Evolutionary conservation across 139 green algal genomes (phyloP), one percentile per base, ranked within the genome.

Genomic region (Chlamydomonas sphaeroides): DNA sequence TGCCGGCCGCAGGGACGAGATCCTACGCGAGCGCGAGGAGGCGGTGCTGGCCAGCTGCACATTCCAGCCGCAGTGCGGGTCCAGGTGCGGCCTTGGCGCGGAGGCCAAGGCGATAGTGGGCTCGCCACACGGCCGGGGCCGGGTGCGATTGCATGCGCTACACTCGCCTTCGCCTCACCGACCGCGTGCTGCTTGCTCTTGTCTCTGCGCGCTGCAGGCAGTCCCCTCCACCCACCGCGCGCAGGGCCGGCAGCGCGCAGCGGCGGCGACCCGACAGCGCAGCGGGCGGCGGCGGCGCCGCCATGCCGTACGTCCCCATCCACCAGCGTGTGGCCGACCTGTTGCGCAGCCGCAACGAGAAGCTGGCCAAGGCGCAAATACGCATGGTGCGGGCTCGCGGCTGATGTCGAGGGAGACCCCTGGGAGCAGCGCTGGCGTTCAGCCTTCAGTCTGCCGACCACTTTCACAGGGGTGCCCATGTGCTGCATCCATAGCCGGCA

Each of bases 291-390:
- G 39, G 38, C 66, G 26, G 66, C 66, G 39, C 32, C 39, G 10
- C 7, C 39, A 10, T 6, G 1, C 7, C 45, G 1, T 75, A 88
- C 38, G 76, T 88, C 53, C 87, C 87, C 10, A 78, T 91, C 33
- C 87, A 91, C 41, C 63, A 85, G 61, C 84, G 87, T 0, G 74
- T 89, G 33, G 83, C 76, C 5, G 80, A 91, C 35, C 75, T 91
- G 38, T 70, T 91, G 33, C 84, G 87, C 51, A 88, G 65, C 70
- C 81, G 67, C 4, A 88, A 86, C n/a, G 87, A 91, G 71, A 87
- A 78, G 65, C 80, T 91, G 49, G 80, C 87, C 26, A 80, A 88
- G 42, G 84, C 77, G 11, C 76, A 83, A 30, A 49, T 88, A 25
- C 32, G n/a, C 1, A 62, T 62, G 73, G 82, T 86, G 51, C 48